Conservation (phyloP, 139 green algal species). For the Chlorella sp. region DNA sequence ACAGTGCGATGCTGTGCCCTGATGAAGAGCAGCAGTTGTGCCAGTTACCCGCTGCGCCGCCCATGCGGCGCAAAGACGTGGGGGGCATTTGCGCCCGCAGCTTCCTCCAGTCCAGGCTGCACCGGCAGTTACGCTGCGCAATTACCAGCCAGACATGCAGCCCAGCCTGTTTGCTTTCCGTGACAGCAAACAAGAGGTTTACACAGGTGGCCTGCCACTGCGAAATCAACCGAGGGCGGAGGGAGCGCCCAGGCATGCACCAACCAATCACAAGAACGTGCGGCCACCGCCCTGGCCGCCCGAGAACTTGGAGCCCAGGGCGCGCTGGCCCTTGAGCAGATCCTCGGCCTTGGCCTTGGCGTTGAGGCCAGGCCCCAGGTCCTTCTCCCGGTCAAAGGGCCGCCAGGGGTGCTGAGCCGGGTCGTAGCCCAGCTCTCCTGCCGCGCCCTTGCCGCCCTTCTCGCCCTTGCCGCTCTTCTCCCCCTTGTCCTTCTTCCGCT, state of each 20-base stretch:
- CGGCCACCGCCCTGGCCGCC: constrained; percentile 24
- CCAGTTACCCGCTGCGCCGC: no score
- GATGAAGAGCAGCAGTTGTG: no score
- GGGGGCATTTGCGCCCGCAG: no score
- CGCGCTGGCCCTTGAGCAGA: constrained; percentile 57
- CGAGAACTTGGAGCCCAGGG: constrained; percentile 49
- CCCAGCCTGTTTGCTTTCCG: no score
- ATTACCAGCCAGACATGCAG: no score
- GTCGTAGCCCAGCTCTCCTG: constrained; percentile 28
- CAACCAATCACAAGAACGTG: constrained; percentile 27
- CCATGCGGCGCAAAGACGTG: no score
- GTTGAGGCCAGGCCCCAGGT: constrained; percentile 49
- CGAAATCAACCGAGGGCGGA: no score
- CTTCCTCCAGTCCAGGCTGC: no score
- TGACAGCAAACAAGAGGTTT: no score
- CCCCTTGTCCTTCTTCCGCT: constrained; percentile 50
- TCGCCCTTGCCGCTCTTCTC: constrained; percentile 23
- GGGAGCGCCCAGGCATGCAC: background rate
- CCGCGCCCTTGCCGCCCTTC: background rate
- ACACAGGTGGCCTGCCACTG: no score
- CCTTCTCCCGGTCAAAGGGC: constrained; percentile 83
- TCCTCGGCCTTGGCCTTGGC: constrained; percentile 44
- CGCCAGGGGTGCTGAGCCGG: constrained; percentile 59
- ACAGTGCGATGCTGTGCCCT: no score
- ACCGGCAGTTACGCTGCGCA: no score